Evolutionary conservation across 169 alveolate genomes (phyloP).

Genomic region (Cryptosporidium ubiquitum): DNA sequence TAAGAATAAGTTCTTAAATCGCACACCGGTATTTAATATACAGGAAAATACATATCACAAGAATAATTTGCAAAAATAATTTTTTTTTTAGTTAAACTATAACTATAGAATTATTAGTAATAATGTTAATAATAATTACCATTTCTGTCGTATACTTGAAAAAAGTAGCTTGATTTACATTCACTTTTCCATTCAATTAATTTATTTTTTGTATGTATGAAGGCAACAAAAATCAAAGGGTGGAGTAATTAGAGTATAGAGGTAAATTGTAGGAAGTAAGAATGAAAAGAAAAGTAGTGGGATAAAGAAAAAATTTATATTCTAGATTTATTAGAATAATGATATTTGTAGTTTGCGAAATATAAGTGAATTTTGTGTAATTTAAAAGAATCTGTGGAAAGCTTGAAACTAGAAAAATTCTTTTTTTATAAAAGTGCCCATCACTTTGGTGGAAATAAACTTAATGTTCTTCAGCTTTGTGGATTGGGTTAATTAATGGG

Average conservation of each 20-base stretch:
- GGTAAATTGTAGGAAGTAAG: not conserved
- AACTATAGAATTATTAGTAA: too few relatives aligned
- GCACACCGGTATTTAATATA: not conserved
- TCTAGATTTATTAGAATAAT: not conserved
- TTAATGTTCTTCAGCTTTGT: conserved; percentile 66
- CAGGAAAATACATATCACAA: not conserved
- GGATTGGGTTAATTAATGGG: conserved; percentile 67
- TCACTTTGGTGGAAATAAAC: not conserved
- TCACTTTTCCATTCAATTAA: not conserved
- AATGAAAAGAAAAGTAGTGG: not conserved
- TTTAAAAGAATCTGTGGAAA: not conserved
- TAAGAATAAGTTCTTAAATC: too few relatives aligned
- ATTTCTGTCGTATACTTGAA: too few relatives aligned
- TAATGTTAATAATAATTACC: too few relatives aligned
- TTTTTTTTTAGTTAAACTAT: too few relatives aligned
- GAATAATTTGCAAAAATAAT: too few relatives aligned
- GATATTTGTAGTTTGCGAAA: not conserved
- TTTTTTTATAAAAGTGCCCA: not conserved
- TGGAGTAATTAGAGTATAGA: not conserved
- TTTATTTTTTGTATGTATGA: not conserved
- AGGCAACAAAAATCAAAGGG: not conserved
- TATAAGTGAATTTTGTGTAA: not conserved
- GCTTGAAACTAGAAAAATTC: not conserved
- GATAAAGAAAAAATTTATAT: not conserved
- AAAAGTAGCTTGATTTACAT: not conserved